These are phyloP conservation scores for Saccharomycopsis schoenii DNA, from an alignment of 805 yeast species.

Conservation along the genomic window DNA sequence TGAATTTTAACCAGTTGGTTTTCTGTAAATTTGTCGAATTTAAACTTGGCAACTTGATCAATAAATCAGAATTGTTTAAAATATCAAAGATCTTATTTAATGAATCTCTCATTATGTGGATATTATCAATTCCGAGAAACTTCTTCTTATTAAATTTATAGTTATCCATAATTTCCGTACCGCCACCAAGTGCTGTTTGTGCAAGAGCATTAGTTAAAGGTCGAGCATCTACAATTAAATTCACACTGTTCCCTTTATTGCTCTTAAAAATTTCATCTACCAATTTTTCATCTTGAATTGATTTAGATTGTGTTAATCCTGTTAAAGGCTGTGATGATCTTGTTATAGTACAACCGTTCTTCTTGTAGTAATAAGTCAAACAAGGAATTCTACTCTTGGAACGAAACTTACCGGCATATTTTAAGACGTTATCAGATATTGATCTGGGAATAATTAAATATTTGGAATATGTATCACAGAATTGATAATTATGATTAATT, in stretches of 20 bases:
- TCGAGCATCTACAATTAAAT: slow-evolving; percentile 81
- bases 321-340: slow-evolving; percentile 91
- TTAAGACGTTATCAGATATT: slow-evolving; percentile 71
- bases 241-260: slow-evolving; percentile 31
- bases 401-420: slow-evolving; percentile 76
- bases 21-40: slow-evolving; percentile 44
- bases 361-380: slow-evolving; percentile 61
- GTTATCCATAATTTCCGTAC: slow-evolving; percentile 86
- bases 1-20: slow-evolving; percentile 72
- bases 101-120: slow-evolving; percentile 90
- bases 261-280: slow-evolving; percentile 63
- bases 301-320: slow-evolving; percentile 78
- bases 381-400: slow-evolving; percentile 82
- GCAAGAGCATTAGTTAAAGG: slow-evolving; percentile 95
- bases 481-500: slow-evolving; percentile 53
- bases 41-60: slow-evolving; percentile 37
- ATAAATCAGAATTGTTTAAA: slow-evolving; percentile 57
- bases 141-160: slow-evolving; percentile 59
- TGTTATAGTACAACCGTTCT: slow-evolving; percentile 68
- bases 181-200: slow-evolving; percentile 96
- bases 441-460: slow-evolving; percentile 59
- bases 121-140: slow-evolving; percentile 86
- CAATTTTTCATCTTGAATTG: slow-evolving; percentile 84
- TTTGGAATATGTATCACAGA: slow-evolving; percentile 71
- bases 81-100: slow-evolving; percentile 51